A percentile compares a stretch with the other conserved stretches of the same genome.
Evolutionary conservation across 306 rosid genomes (phyloP).

Genomic region (Comarum palustre): DNA sequence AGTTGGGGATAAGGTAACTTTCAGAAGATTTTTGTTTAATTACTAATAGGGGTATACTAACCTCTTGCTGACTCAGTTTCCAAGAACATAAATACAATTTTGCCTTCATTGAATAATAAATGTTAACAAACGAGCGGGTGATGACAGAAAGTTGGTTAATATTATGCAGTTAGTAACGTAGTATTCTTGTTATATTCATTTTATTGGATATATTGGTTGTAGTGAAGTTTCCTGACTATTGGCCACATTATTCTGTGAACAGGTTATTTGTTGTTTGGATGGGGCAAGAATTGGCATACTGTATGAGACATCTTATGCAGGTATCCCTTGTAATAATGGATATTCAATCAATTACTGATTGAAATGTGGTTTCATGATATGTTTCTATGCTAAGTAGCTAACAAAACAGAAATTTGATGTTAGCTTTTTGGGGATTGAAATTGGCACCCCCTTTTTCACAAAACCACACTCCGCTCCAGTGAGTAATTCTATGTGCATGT

Average conservation of each 20-base stretch:
- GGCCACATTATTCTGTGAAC: slow-evolving; percentile 29
- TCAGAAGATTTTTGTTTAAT: slow-evolving; percentile 7
- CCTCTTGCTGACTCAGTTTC: background rate
- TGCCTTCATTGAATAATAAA: background rate
- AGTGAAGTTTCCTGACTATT: background rate
- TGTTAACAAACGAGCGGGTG: background rate
- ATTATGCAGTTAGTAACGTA: background rate
- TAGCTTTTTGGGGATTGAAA: background rate
- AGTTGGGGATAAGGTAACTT: slow-evolving; percentile 82
- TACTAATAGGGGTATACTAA: background rate
- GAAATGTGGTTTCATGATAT: slow-evolving; percentile 8
- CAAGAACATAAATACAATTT: background rate
- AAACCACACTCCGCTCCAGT: background rate
- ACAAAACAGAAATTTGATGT: background rate
- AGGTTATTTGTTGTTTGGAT: slow-evolving; percentile 92
- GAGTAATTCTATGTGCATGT: background rate
- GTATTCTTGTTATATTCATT: background rate
- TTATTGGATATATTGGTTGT: background rate
- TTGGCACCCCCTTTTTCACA: background rate
- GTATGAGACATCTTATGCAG: slow-evolving; percentile 89
- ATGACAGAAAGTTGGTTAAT: background rate
- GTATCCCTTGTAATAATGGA: slow-evolving; percentile 41
- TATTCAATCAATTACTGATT: slow-evolving; percentile 7
- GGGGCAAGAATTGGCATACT: slow-evolving; percentile 88
- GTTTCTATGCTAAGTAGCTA: background rate